Conservation (phyloP, 345 rosid species). For the Aurinia saxatilis region DNA sequence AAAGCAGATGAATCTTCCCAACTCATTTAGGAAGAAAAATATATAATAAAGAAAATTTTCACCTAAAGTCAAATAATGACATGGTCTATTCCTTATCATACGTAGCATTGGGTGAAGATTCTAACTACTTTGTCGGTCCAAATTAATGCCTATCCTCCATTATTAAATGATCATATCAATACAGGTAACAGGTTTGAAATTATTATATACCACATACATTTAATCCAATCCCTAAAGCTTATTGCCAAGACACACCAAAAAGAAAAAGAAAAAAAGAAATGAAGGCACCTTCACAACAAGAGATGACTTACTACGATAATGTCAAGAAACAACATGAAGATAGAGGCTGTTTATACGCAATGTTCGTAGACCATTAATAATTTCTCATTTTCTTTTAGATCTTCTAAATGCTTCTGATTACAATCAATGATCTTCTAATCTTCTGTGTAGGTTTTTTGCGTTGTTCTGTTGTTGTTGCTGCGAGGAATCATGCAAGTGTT, state of each 20-base stretch:
- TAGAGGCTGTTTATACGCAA: constrained; percentile 24
- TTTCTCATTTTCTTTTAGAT: background rate
- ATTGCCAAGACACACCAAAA: background rate
- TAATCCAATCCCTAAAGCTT: constrained; percentile 1
- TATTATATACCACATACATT: background rate
- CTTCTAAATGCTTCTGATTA: background rate
- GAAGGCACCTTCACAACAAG: constrained; percentile 30
- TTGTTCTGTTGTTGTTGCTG: constrained; percentile 28
- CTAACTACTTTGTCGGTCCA: constrained; percentile 28
- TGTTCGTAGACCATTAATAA: background rate
- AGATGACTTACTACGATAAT: constrained; percentile 16
- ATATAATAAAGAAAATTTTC: background rate
- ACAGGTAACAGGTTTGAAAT: constrained; percentile 20
- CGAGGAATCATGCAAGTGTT: constrained; percentile 11
- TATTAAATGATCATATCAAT: constrained; percentile 23
- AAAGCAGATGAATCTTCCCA: background rate
- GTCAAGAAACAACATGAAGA: constrained; percentile 15
- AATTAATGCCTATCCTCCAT: constrained; percentile 12
- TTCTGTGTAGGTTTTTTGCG: constrained; percentile 3
- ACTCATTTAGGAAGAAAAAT: background rate
- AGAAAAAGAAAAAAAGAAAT: too few relatives aligned
- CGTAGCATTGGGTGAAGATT: constrained; percentile 1
- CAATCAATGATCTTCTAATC: background rate
- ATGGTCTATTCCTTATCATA: background rate
- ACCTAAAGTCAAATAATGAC: background rate